A percentile compares a stretch with the other conserved stretches of the same genome.
phyloP scores from a whole-genome alignment of 257 asterid species.

The Handroanthus guayacan region DNA sequence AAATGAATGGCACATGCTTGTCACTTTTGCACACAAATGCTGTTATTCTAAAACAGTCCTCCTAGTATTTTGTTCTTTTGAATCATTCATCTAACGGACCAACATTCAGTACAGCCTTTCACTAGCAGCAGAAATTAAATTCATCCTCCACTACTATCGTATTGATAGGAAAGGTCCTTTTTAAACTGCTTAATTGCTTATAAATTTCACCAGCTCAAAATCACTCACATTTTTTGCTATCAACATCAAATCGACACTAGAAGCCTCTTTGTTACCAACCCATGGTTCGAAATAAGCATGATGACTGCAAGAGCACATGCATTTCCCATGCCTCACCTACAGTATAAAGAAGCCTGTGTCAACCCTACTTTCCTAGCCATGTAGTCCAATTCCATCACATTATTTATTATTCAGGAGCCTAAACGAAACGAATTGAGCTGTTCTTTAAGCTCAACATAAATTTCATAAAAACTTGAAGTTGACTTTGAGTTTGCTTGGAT shows the following conservation, averaged over 20 bases:
- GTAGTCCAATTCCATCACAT: neutral
- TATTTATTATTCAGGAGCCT: neutral
- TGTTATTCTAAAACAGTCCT: neutral
- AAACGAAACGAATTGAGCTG: neutral
- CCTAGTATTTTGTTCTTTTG: conserved; percentile 1
- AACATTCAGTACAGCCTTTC: conserved; percentile 6
- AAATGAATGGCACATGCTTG: too few species aligned
- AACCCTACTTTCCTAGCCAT: neutral
- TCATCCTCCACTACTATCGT: neutral
- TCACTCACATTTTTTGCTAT: neutral
- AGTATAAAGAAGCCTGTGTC: conserved; percentile 3
- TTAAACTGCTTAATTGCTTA: neutral
- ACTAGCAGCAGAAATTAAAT: conserved; percentile 1
- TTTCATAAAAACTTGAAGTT: neutral
- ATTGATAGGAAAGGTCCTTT: neutral
- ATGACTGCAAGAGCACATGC: neutral
- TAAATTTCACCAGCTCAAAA: neutral
- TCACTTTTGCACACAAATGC: too few species aligned
- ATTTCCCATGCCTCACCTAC: neutral
- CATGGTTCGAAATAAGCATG: neutral
- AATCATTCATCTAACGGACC: neutral
- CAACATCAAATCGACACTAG: neutral
- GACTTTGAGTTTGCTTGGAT: neutral
- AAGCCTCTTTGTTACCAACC: neutral
- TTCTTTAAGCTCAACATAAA: conserved; percentile 5